A percentile compares a stretch with the other conserved stretches of the same genome.
phyloP scores from a whole-genome alignment of 108 stramenopile genomes.

The Nannochloropsis oceanica region DNA sequence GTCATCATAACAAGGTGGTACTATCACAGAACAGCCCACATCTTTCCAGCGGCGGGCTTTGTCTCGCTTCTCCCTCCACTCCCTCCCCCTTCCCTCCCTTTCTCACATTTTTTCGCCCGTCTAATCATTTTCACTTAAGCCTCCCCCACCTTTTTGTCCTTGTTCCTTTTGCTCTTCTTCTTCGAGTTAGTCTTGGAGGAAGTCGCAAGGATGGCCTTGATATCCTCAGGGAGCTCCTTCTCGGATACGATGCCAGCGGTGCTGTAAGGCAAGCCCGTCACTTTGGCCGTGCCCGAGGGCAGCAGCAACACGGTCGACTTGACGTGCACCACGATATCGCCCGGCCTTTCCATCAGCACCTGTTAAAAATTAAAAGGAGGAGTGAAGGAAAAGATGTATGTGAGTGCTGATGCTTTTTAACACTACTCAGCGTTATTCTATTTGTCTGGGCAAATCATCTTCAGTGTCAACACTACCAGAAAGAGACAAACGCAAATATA shows the following conservation, averaged over 20 bases:
- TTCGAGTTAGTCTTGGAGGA: slow-evolving; percentile 26
- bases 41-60: too few species aligned
- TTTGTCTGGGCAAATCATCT: too few species aligned
- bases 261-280: slow-evolving; percentile 58
- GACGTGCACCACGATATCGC: slow-evolving; percentile 81
- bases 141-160: slow-evolving; percentile 3
- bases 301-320: slow-evolving; percentile 92
- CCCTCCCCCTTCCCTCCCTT: too few species aligned
- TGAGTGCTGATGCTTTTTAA: background rate
- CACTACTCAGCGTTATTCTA: background rate
- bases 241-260: slow-evolving; percentile 64
- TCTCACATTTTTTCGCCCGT: too few species aligned
- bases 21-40: too few species aligned
- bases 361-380: background rate
- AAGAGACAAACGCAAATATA: too few species aligned
- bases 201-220: slow-evolving; percentile 44
- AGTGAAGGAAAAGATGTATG: background rate
- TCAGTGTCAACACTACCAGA: too few species aligned
- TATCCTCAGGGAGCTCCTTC: slow-evolving; percentile 63
- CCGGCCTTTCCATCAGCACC: slow-evolving; percentile 60
- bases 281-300: slow-evolving; percentile 69
- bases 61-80: too few species aligned
- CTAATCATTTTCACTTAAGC: background rate
- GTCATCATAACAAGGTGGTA: too few species aligned
- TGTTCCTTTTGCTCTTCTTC: slow-evolving; percentile 31